These are phyloP conservation scores for Grigorovia transvaalensis DNA, from an alignment of 805 yeast species.

Conservation along the genomic window DNA sequence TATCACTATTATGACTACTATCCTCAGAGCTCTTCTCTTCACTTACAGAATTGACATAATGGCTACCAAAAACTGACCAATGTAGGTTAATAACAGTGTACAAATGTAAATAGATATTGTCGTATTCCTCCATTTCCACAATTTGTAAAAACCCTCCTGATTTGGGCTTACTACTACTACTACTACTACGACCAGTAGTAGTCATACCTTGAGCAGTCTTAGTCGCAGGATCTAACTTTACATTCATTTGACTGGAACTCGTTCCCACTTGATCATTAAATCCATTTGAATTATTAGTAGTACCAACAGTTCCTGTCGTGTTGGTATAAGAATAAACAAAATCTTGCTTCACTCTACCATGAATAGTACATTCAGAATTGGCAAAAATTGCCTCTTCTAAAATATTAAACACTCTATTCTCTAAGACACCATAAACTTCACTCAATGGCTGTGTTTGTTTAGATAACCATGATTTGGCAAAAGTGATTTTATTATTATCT, in stretches of 20 bases:
- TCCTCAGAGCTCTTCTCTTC: slow-evolving; percentile 7
- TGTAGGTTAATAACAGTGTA: slow-evolving; percentile 65
- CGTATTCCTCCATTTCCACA: slow-evolving; percentile 41
- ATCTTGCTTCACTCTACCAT: slow-evolving; percentile 28
- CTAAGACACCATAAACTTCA: slow-evolving; percentile 66
- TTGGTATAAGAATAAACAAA: slow-evolving; percentile 21
- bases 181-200: no score
- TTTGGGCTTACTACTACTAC: not conserved
- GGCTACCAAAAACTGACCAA: slow-evolving; percentile 71
- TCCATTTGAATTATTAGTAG: slow-evolving; percentile 2
- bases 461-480: slow-evolving; percentile 68
- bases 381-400: slow-evolving; percentile 32
- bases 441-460: slow-evolving; percentile 81
- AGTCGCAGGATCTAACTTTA: not conserved
- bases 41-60: slow-evolving; percentile 40
- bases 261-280: not conserved
- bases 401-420: slow-evolving; percentile 49
- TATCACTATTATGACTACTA: not conserved
- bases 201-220: not conserved
- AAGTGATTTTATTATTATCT: slow-evolving; percentile 30
- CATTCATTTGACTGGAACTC: not conserved
- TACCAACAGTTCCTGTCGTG: slow-evolving; percentile 3
- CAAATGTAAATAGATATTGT: slow-evolving; percentile 47
- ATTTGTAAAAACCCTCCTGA: slow-evolving; percentile 8
- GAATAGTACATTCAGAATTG: slow-evolving; percentile 30